Percentiles rank a stretch among this genome's conserved stretches.
Conservation (phyloP, 257 asterid species). For the Plectranthus barbatus region DNA sequence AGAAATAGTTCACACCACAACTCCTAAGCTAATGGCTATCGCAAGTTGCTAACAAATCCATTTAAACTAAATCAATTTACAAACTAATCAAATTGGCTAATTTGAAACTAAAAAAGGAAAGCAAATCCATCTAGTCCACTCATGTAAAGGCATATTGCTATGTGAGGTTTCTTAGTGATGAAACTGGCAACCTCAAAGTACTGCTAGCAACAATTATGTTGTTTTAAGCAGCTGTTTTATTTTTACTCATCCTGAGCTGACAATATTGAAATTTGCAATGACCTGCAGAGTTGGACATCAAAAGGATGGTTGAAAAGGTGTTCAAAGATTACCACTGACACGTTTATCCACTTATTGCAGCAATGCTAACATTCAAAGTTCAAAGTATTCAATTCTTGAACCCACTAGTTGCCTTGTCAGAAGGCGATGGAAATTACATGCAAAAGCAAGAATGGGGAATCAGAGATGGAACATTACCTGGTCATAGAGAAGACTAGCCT, state of each 20-base stretch:
- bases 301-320: neutral
- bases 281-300: neutral
- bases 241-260: neutral
- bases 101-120: neutral
- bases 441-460: neutral
- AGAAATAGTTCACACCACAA: neutral
- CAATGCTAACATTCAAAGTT: neutral
- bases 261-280: neutral
- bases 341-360: neutral
- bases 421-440: neutral
- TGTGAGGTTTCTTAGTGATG: neutral
- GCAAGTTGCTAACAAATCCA: neutral
- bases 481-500: slow-evolving; percentile 93
- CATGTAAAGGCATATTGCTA: neutral
- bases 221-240: neutral
- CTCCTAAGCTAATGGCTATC: neutral
- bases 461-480: slow-evolving; percentile 51
- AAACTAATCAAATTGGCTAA: neutral
- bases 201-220: neutral
- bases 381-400: slow-evolving; percentile 6
- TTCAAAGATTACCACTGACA: neutral
- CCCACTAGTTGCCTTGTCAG: neutral
- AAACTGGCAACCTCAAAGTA: neutral
- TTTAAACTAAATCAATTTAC: neutral
- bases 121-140: neutral